phyloP scores from a whole-genome alignment of 2,329 filamentous ascomycete genomes.

The Malbranchea zuffiana region DNA sequence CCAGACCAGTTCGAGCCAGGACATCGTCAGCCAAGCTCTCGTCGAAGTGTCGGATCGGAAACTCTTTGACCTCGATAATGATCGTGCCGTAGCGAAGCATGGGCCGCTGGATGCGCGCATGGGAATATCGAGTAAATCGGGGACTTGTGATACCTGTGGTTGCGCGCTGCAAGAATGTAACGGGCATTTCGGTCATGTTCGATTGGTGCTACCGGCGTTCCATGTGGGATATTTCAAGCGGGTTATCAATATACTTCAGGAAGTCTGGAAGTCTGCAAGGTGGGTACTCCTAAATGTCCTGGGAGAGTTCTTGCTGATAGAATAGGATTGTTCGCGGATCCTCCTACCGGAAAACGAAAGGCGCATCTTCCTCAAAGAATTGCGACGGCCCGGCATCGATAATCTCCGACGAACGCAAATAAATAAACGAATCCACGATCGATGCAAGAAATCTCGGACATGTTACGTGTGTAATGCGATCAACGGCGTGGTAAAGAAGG shows the following conservation, averaged over 20 bases:
- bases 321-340: slow-evolving; percentile 66
- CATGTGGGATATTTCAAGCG: slow-evolving; percentile 95
- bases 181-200: slow-evolving; percentile 90
- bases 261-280: slow-evolving; percentile 94
- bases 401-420: slow-evolving; percentile 75
- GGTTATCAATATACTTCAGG: slow-evolving; percentile 80
- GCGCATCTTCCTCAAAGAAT: slow-evolving; percentile 63
- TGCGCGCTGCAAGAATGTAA: slow-evolving; percentile 74
- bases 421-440: slow-evolving; percentile 76
- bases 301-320: neutral
- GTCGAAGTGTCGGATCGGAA: slow-evolving; percentile 89
- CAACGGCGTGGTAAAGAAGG: slow-evolving; percentile 87
- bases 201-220: slow-evolving; percentile 81
- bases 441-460: slow-evolving; percentile 73
- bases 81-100: slow-evolving; percentile 63
- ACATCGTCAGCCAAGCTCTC: slow-evolving; percentile 91
- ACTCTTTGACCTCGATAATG: slow-evolving; percentile 79
- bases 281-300: slow-evolving; percentile 19
- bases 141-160: slow-evolving; percentile 70
- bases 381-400: slow-evolving; percentile 73
- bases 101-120: slow-evolving; percentile 81
- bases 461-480: slow-evolving; percentile 72
- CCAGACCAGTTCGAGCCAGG: slow-evolving; percentile 62
- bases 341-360: slow-evolving; percentile 72
- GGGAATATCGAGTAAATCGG: slow-evolving; percentile 77